Base-by-base conservation (phyloP, 257 asterid species). In the Verbena officinalis region DNA sequence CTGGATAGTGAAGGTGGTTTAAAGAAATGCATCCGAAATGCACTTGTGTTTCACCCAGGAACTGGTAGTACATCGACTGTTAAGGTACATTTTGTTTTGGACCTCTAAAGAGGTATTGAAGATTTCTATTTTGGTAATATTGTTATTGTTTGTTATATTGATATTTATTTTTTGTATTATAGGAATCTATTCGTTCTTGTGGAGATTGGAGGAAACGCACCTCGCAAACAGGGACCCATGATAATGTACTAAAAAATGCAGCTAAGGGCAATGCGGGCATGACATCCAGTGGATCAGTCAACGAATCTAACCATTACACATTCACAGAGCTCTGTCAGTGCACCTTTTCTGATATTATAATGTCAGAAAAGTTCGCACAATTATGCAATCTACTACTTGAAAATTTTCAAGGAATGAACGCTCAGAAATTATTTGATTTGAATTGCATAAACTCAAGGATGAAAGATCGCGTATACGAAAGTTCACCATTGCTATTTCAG, bases 391-490 rank as follows among this genome's bases (percentile, higher is more conserved):
- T 81, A 36, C 82, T 89, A 22, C 73, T 73, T 72, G 87, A 75
- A 68, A 81, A 83, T 78, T 36, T 36, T 36, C 40, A 36, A 7
- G 96, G 84, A 49, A 49, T 76, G 74, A 81, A 78, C 76, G 80
- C 55, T 19, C 89, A 82, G 46, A 83, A 77, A 23, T 44, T 86
- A 40, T 71, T 93, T 67, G 81, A 87, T 78, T 64, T 93, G 69
- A 73, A 73, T 71, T 75, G 33, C 60, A 75, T 93, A 64, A 78
- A 80, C 86, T 80, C 92, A 57, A 84, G 84, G 77, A 80, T 93
- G 89, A 74, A 78, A 77, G 95, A 84, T 73, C 86, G 77, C 44
- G 76, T 72, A 42, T 93, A 93, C 79, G 99, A 84, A 73, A 77
- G 73, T 33, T 80, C 92, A 22, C 94, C 97, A 0, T 19, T 58